Base-by-base conservation (phyloP, 257 asterid species). In the Solanum pinnatisectum region DNA sequence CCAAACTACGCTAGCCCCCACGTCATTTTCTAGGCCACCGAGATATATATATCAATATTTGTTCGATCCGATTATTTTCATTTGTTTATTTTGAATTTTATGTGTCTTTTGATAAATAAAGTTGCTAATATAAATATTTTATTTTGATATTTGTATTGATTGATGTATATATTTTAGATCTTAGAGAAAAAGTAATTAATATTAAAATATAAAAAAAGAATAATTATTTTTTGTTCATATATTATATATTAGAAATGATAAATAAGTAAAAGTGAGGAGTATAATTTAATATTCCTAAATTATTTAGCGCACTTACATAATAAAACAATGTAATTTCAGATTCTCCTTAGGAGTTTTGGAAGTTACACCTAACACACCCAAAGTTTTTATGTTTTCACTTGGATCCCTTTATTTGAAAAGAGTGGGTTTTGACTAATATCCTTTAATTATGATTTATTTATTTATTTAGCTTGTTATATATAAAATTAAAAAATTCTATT, bases 11-110 rank as follows among this genome's bases (percentile, higher is more conserved):
- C 89, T 86, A 81, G 85, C 83, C 89, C 81, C 49, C 72, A 90
- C 95, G 95, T 94, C 96, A 90, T 91, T 94, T 89, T 94, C 96
- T 89, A 72, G 87, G 94, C 90, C 90, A 91, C 90, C 67, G 25
- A 56, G 5, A 56, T 56, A 20, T 52, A 52, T 49, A 49, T 52
- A 52, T 52, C 23, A 52, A 52, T 52, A 52, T 52, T 6, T 52
- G 4, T 52, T 52, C 63, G 63, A 52, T 52, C 0, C 10, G 23
- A 52, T 52, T 0, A 18, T 56, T 56, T 56, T 56, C 20, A 56
- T 20, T 56, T 20, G 2, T 56, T 56, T 20, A 20, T 56, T 56
- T 56, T 56, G 1, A 20, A 56, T 4, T 56, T 56, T 56, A 56
- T 56, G 8, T 20, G 4, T 56, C 67, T 22, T 20, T 56, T 8